Conservation (phyloP, 192 early-diverging fungal genomes). For the Diversispora eburnea region DNA sequence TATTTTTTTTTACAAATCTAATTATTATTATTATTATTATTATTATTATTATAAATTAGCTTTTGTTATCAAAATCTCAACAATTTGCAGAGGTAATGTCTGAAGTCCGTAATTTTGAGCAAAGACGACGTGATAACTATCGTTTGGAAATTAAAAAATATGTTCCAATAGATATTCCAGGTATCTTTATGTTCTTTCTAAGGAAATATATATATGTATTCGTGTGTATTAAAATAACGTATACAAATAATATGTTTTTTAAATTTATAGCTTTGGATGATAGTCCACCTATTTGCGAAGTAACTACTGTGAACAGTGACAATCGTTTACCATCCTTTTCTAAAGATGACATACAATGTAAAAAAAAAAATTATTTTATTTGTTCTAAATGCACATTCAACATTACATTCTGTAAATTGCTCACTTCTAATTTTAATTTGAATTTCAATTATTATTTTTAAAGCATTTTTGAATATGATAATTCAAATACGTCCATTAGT, state of each 20-base stretch:
- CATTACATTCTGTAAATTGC: not conserved
- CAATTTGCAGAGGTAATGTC: slow-evolving; percentile 41
- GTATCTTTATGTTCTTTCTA: slow-evolving; percentile 9
- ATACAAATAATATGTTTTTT: not conserved
- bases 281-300: slow-evolving; percentile 46
- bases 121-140: slow-evolving; percentile 39
- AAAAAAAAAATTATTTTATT: not conserved
- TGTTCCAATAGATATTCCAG: slow-evolving; percentile 38
- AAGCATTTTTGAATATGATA: slow-evolving; percentile 3
- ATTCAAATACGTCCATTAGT: not conserved
- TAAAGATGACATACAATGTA: slow-evolving; percentile 40
- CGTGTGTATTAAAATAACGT: not conserved
- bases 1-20: not conserved
- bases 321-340: slow-evolving; percentile 38
- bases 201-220: not conserved
- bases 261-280: slow-evolving; percentile 37
- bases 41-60: not conserved
- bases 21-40: too few species aligned
- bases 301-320: slow-evolving; percentile 37
- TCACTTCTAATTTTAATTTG: not conserved
- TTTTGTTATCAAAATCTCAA: slow-evolving; percentile 41
- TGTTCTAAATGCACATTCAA: not conserved
- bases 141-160: slow-evolving; percentile 40
- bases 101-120: slow-evolving; percentile 38
- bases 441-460: not conserved